phyloP scores from a whole-genome alignment of 768 basidiomycete genomes.

The Boletus insuetus region DNA sequence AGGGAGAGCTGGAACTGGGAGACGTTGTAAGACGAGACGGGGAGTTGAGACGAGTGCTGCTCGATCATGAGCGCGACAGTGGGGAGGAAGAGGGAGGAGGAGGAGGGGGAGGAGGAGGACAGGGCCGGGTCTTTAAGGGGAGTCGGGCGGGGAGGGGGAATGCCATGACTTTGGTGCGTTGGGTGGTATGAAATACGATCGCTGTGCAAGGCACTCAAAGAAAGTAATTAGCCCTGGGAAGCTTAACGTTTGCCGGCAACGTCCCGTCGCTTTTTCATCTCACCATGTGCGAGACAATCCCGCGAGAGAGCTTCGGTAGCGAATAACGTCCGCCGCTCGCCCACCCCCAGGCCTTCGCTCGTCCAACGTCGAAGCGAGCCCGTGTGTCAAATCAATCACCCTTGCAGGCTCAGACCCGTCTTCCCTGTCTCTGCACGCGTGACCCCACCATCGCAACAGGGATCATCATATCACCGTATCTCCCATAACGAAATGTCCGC shows the following conservation, averaged over 20 bases:
- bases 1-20: constrained; percentile 61
- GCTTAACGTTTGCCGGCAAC: constrained; percentile 34
- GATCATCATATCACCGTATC: constrained; percentile 10
- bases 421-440: background rate
- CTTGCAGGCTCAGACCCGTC: constrained; percentile 14
- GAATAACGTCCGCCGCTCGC: constrained; percentile 28
- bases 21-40: constrained; percentile 58
- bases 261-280: constrained; percentile 27
- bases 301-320: constrained; percentile 37
- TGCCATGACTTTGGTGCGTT: background rate
- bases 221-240: constrained; percentile 35
- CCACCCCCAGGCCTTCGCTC: background rate
- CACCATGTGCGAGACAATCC: constrained; percentile 28
- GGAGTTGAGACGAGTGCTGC: constrained; percentile 39
- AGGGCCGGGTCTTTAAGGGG: constrained; percentile 22
- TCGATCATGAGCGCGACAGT: constrained; percentile 51
- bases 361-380: constrained; percentile 22
- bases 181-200: constrained; percentile 31
- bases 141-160: constrained; percentile 4
- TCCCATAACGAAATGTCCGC: constrained; percentile 16
- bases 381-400: constrained; percentile 8
- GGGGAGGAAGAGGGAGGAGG: background rate
- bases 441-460: constrained; percentile 20
- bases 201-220: constrained; percentile 34
- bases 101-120: constrained; percentile 1